Percentiles rank a stretch among this genome's conserved stretches.
These are phyloP conservation scores for Geoglossum cookeanum DNA, from an alignment of 2,329 filamentous ascomycete genomes.

Conservation along the genomic window DNA sequence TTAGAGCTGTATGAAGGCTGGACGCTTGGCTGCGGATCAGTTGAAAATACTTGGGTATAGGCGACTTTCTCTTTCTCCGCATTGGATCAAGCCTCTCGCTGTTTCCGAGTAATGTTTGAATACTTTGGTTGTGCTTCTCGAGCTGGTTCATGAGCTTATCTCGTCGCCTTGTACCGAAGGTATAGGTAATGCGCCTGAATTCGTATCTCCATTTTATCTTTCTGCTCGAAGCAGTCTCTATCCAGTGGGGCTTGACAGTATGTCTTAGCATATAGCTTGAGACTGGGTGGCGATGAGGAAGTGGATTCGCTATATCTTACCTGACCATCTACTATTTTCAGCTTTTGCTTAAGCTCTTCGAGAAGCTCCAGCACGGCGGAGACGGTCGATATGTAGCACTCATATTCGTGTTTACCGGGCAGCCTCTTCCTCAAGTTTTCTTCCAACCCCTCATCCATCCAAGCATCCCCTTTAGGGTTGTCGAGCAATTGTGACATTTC, in stretches of 20 bases:
- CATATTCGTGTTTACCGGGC: constrained; percentile 11
- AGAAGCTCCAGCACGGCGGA: constrained; percentile 6
- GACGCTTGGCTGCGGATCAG: neutral
- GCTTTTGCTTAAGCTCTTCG: neutral
- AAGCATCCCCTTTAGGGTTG: constrained; percentile 11
- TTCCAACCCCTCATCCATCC: constrained; percentile 11
- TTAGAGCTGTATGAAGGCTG: neutral
- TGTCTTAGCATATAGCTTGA: too few relatives aligned
- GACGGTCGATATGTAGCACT: constrained; percentile 12
- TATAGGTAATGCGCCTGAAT: neutral
- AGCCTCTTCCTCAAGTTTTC: constrained; percentile 11
- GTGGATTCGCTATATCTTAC: neutral
- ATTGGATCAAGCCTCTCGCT: neutral
- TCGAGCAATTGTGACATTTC: constrained; percentile 10
- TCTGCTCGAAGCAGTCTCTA: neutral
- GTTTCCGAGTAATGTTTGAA: neutral
- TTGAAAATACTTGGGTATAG: neutral
- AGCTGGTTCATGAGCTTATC: neutral
- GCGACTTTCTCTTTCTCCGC: neutral
- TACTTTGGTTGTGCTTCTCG: neutral
- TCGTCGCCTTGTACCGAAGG: neutral
- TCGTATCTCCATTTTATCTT: neutral
- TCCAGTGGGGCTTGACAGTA: neutral
- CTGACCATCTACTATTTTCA: neutral
- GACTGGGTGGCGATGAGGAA: neutral